A percentile compares a stretch with the other conserved stretches of the same genome.
These are phyloP conservation scores for Massariosphaeria phaeospora DNA, from an alignment of 495 filamentous ascomycete genomes.

Conservation along the genomic window DNA sequence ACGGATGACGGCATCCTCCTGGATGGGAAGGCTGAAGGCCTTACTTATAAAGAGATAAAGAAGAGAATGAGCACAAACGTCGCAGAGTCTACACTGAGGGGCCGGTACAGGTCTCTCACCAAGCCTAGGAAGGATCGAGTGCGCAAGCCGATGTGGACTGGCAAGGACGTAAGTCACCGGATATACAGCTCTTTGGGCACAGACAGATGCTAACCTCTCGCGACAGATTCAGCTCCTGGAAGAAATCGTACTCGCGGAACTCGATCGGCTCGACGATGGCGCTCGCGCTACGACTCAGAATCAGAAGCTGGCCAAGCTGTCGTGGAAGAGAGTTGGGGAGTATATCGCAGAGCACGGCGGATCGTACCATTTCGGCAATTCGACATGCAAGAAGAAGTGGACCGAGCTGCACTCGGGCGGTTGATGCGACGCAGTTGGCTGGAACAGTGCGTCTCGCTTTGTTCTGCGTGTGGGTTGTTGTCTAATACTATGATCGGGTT, in stretches of 20 bases:
- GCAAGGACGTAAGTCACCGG: slow-evolving; percentile 64
- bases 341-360: slow-evolving; percentile 68
- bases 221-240: slow-evolving; percentile 23
- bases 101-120: slow-evolving; percentile 71
- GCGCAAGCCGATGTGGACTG: slow-evolving; percentile 71
- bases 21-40: slow-evolving; percentile 55
- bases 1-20: slow-evolving; percentile 59
- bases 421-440: background rate
- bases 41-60: slow-evolving; percentile 79
- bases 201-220: background rate
- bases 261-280: slow-evolving; percentile 8
- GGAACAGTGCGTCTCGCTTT: too few relatives aligned
- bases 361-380: slow-evolving; percentile 77
- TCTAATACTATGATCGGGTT: too few relatives aligned
- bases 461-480: too few relatives aligned
- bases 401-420: background rate
- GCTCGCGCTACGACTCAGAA: slow-evolving; percentile 15
- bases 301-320: slow-evolving; percentile 48
- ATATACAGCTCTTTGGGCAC: background rate
- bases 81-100: slow-evolving; percentile 83
- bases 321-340: slow-evolving; percentile 78
- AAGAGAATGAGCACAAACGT: slow-evolving; percentile 59
- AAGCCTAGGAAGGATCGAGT: slow-evolving; percentile 70
- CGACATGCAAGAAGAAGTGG: slow-evolving; percentile 86
- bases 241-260: slow-evolving; percentile 14